A percentile compares a stretch with the other conserved stretches of the same genome.
phyloP scores from a whole-genome alignment of 2,329 filamentous ascomycete genomes.

The Dothistroma septosporum region DNA sequence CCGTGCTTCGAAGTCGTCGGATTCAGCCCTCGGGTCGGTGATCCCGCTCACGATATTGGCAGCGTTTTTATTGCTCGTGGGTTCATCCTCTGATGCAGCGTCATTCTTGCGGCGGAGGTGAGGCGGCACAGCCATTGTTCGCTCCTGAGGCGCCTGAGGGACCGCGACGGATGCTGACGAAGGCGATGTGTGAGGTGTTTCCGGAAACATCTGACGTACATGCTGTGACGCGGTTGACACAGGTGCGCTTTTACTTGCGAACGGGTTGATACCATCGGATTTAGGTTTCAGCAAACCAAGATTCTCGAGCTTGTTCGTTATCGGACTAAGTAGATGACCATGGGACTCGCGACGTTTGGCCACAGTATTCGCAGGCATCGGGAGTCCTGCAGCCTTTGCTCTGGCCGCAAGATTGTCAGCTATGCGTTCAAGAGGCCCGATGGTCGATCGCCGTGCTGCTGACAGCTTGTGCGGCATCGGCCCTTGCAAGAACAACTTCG shows the following conservation, averaged over 20 bases:
- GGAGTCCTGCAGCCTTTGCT: slow-evolving; percentile 18
- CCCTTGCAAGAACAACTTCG: neutral
- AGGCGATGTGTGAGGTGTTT: slow-evolving; percentile 5
- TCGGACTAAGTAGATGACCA: slow-evolving; percentile 21
- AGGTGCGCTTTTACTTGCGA: slow-evolving; percentile 2
- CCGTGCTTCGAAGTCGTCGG: neutral
- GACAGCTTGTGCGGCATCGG: neutral
- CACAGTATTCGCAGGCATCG: slow-evolving; percentile 20
- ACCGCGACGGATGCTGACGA: neutral
- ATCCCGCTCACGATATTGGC: neutral
- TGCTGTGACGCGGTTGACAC: slow-evolving; percentile 7
- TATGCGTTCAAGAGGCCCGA: slow-evolving; percentile 9
- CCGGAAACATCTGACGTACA: slow-evolving; percentile 1
- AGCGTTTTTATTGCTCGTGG: neutral
- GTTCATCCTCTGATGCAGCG: neutral
- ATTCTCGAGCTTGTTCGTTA: slow-evolving; percentile 21
- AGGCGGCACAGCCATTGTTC: neutral
- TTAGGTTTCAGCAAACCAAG: slow-evolving; percentile 12
- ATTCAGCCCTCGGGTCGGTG: neutral
- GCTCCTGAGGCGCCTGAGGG: neutral
- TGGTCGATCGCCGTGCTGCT: slow-evolving; percentile 7
- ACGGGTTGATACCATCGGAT: neutral
- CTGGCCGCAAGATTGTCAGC: slow-evolving; percentile 11
- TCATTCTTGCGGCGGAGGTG: neutral
- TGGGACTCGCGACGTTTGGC: slow-evolving; percentile 20